phyloP scores from a whole-genome alignment of 768 basidiomycete genomes.

The Rhodotorula taiwanensis region DNA sequence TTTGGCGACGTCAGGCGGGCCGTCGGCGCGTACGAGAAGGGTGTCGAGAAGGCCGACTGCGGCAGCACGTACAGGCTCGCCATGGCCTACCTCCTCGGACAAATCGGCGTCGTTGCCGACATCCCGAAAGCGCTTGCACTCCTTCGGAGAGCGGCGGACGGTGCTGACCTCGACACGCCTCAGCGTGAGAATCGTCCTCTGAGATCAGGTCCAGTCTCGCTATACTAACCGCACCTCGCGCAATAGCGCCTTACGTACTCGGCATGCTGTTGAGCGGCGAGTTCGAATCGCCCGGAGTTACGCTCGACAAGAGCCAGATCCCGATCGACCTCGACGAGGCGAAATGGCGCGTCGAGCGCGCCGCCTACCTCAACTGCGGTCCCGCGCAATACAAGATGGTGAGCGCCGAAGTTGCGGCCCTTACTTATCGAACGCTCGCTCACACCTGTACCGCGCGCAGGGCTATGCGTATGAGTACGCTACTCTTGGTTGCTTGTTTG shows the following conservation, averaged over 20 bases:
- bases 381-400: slow-evolving; percentile 76
- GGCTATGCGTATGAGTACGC: slow-evolving; percentile 91
- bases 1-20: slow-evolving; percentile 66
- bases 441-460: neutral
- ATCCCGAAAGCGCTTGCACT: slow-evolving; percentile 60
- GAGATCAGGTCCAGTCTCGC: no score
- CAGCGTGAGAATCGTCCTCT: slow-evolving; percentile 58
- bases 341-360: slow-evolving; percentile 64
- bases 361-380: slow-evolving; percentile 75
- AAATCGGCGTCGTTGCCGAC: slow-evolving; percentile 60
- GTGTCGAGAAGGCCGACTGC: slow-evolving; percentile 65
- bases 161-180: slow-evolving; percentile 66
- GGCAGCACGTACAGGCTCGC: slow-evolving; percentile 82
- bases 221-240: neutral
- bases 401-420: neutral
- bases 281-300: slow-evolving; percentile 62
- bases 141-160: slow-evolving; percentile 67
- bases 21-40: slow-evolving; percentile 77
- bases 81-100: slow-evolving; percentile 84
- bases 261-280: slow-evolving; percentile 80
- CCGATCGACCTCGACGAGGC: slow-evolving; percentile 56
- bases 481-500: slow-evolving; percentile 72
- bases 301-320: slow-evolving; percentile 49
- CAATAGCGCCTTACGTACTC: slow-evolving; percentile 56
- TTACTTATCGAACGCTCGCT: no score